Evolutionary conservation across 345 rosid genomes (phyloP).

Genomic region (Reutealis trisperma): DNA sequence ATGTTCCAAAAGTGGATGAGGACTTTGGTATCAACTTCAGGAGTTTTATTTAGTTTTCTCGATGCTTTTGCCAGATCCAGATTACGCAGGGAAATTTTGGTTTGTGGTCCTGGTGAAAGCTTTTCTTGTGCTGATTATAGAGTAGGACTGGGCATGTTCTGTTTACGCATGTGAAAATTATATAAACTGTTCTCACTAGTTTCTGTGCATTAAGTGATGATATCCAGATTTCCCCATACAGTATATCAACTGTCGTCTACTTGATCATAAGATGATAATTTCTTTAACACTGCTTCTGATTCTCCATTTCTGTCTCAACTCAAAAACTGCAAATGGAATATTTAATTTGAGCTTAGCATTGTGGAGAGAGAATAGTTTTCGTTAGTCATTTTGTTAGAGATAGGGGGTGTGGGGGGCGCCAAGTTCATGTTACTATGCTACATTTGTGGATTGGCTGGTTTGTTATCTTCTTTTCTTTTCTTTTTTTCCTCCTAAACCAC

Average conservation of each 20-base stretch:
- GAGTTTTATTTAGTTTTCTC: neutral
- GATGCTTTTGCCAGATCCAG: neutral
- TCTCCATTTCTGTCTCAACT: neutral
- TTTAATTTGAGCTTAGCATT: too few relatives aligned
- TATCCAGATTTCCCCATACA: neutral
- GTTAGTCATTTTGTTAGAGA: too few relatives aligned
- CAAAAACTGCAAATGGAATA: neutral
- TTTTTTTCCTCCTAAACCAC: too few relatives aligned
- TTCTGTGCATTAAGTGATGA: constrained; percentile 17
- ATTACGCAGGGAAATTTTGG: constrained; percentile 18
- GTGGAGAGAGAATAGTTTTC: too few relatives aligned
- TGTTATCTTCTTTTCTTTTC: too few relatives aligned
- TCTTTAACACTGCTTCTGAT: neutral
- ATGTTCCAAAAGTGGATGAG: constrained; percentile 15
- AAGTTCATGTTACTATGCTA: too few relatives aligned
- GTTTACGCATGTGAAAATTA: constrained; percentile 14
- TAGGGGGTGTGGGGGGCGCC: too few relatives aligned
- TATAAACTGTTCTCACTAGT: constrained; percentile 12
- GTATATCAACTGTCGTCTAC: neutral
- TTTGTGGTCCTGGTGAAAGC: constrained; percentile 12
- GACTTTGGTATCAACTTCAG: neutral
- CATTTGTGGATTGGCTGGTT: too few relatives aligned
- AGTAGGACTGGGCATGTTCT: constrained; percentile 26
- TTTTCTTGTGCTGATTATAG: constrained; percentile 15
- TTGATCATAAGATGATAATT: neutral